Conservation (phyloP, 2,329 filamentous ascomycete species). For the Fusarium palustre region DNA sequence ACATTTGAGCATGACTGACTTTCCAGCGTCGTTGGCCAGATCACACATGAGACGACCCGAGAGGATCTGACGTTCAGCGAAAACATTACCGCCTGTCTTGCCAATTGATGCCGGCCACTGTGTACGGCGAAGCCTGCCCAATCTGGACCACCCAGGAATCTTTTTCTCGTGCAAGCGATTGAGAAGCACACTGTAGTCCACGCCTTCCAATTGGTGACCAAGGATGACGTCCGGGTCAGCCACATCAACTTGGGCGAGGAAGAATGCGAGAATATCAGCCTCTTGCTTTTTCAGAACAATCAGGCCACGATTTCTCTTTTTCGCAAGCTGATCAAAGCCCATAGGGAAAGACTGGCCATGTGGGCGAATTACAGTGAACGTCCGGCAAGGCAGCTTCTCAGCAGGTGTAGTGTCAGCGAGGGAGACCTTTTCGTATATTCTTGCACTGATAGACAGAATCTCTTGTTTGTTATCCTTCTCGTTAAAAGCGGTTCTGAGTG, state of each 20-base stretch:
- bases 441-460: conserved; percentile 88
- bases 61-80: conserved; percentile 90
- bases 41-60: conserved; percentile 92
- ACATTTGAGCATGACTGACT: conserved; percentile 96
- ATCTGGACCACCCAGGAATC: conserved; percentile 92
- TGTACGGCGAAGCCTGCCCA: conserved; percentile 84
- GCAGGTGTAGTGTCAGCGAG: conserved; percentile 88
- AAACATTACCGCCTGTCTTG: conserved; percentile 88
- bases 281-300: conserved; percentile 88
- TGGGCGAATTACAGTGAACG: conserved; percentile 92
- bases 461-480: conserved; percentile 96
- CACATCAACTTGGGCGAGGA: conserved; percentile 87
- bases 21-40: conserved; percentile 94
- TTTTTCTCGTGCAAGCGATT: conserved; percentile 90
- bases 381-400: conserved; percentile 88
- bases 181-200: conserved; percentile 92
- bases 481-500: conserved; percentile 89
- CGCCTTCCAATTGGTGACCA: conserved; percentile 95
- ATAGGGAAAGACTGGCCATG: conserved; percentile 80
- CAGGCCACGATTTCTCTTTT: conserved; percentile 77
- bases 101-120: conserved; percentile 91
- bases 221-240: conserved; percentile 94
- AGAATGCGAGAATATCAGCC: conserved; percentile 84
- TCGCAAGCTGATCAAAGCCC: conserved; percentile 83
- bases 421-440: conserved; percentile 91